A percentile compares a stretch with the other conserved stretches of the same genome.
phyloP scores from a whole-genome alignment of 805 yeast species.

The Hanseniaspora clermontiae region DNA sequence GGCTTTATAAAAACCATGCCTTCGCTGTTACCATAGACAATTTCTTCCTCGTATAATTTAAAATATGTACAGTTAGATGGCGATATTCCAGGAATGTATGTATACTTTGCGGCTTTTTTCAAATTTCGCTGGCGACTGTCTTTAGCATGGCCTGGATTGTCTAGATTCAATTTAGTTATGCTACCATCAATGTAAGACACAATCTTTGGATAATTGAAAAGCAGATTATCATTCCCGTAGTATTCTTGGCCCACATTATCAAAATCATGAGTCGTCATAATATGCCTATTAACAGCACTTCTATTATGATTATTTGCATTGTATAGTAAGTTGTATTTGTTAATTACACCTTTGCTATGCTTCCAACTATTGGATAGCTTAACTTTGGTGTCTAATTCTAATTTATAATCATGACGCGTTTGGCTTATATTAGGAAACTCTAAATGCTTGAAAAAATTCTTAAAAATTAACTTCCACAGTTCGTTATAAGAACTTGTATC shows the following conservation, averaged over 20 bases:
- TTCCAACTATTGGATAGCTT: conserved; percentile 25
- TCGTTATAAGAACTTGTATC: conserved; percentile 25
- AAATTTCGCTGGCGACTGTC: neutral
- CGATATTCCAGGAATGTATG: conserved; percentile 29
- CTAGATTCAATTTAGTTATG: conserved; percentile 25
- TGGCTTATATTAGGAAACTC: conserved; percentile 30
- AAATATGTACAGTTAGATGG: conserved; percentile 30
- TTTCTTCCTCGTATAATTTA: conserved; percentile 26
- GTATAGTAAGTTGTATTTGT: conserved; percentile 25
- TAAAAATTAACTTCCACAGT: conserved; percentile 32
- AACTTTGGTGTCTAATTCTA: conserved; percentile 26
- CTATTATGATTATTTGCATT: conserved; percentile 15
- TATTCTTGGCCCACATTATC: neutral
- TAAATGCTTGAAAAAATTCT: conserved; percentile 22
- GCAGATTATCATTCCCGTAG: conserved; percentile 20
- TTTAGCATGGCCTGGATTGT: conserved; percentile 15
- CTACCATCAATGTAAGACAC: conserved; percentile 28
- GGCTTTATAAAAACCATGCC: conserved; percentile 28
- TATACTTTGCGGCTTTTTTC: conserved; percentile 22
- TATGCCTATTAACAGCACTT: conserved; percentile 2
- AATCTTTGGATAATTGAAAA: conserved; percentile 27
- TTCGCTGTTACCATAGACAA: conserved; percentile 28
- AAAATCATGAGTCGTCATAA: conserved; percentile 15
- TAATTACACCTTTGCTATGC: conserved; percentile 26
- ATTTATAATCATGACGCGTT: conserved; percentile 26